Evolutionary conservation across 495 filamentous ascomycete genomes (phyloP).

Genomic region (Neurospora tetraspora): DNA sequence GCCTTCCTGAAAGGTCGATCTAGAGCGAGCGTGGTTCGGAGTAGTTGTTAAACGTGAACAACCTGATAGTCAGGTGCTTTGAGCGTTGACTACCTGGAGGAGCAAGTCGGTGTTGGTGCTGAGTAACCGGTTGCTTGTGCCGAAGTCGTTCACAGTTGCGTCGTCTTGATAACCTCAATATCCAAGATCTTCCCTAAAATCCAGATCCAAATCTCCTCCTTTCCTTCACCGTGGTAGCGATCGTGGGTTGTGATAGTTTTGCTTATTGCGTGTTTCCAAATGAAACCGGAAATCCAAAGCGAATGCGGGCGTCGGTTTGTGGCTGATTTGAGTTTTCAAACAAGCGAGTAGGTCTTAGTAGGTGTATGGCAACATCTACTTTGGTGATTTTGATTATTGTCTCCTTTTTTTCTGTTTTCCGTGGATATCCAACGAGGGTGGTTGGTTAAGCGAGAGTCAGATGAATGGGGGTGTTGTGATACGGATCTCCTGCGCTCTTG

Average conservation of each 20-base stretch:
- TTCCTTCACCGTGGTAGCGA: slow-evolving; percentile 21
- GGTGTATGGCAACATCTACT: slow-evolving; percentile 14
- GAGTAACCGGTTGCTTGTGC: not conserved
- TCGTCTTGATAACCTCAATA: slow-evolving; percentile 1
- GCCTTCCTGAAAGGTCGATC: not conserved
- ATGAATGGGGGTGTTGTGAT: not conserved
- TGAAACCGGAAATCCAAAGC: slow-evolving; percentile 6
- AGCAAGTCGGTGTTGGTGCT: not conserved
- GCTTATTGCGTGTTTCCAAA: slow-evolving; percentile 5
- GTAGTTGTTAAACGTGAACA: not conserved
- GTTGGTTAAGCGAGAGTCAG: slow-evolving; percentile 1
- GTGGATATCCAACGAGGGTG: slow-evolving; percentile 1
- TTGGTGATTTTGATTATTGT: not conserved
- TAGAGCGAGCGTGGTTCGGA: not conserved
- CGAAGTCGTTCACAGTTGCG: not conserved
- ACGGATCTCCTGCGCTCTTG: not conserved
- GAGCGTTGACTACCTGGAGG: not conserved
- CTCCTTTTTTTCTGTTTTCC: not conserved
- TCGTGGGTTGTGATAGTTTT: slow-evolving; percentile 10
- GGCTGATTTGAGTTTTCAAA: not conserved
- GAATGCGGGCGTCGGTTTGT: slow-evolving; percentile 4
- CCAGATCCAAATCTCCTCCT: slow-evolving; percentile 3
- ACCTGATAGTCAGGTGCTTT: not conserved
- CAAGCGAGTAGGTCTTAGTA: slow-evolving; percentile 1
- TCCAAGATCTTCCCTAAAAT: slow-evolving; percentile 7